A percentile compares a stretch with the other conserved stretches of the same genome.
phyloP scores from a whole-genome alignment of 2,329 filamentous ascomycete genomes.

The Chrysosporium keratinophilum region DNA sequence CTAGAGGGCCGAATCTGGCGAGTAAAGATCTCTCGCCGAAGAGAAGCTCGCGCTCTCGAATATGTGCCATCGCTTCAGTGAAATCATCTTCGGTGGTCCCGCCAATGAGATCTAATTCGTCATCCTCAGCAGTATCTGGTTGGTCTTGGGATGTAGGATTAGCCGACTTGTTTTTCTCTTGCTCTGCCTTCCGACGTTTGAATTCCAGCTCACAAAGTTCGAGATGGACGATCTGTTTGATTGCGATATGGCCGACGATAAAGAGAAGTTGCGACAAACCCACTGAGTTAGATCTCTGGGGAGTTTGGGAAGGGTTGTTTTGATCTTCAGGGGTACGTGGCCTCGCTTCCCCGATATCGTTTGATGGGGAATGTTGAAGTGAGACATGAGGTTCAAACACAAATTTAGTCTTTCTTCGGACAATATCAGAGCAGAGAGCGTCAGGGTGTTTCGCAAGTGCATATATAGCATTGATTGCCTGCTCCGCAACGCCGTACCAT shows the following conservation, averaged over 20 bases:
- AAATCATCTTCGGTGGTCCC: slow-evolving; percentile 94
- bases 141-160: slow-evolving; percentile 38
- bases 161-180: slow-evolving; percentile 40
- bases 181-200: slow-evolving; percentile 69
- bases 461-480: slow-evolving; percentile 93
- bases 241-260: slow-evolving; percentile 88
- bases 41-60: slow-evolving; percentile 72
- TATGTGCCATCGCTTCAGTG: slow-evolving; percentile 73
- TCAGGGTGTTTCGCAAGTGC: slow-evolving; percentile 89
- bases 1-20: slow-evolving; percentile 81
- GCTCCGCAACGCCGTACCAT: slow-evolving; percentile 89
- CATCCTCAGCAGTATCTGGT: slow-evolving; percentile 55
- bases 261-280: slow-evolving; percentile 85
- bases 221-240: slow-evolving; percentile 97
- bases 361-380: slow-evolving; percentile 20
- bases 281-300: slow-evolving; percentile 56
- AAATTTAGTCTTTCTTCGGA: slow-evolving; percentile 72
- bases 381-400: slow-evolving; percentile 53
- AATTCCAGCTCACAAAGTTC: slow-evolving; percentile 97
- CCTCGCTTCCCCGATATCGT: slow-evolving; percentile 27
- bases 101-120: slow-evolving; percentile 91
- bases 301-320: slow-evolving; percentile 29
- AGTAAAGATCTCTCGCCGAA: slow-evolving; percentile 76
- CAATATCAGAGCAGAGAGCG: slow-evolving; percentile 78
- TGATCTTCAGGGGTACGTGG: slow-evolving; percentile 7